Conservation (phyloP, 2,329 filamentous ascomycete genomes). For the Periconia digitata region DNA sequence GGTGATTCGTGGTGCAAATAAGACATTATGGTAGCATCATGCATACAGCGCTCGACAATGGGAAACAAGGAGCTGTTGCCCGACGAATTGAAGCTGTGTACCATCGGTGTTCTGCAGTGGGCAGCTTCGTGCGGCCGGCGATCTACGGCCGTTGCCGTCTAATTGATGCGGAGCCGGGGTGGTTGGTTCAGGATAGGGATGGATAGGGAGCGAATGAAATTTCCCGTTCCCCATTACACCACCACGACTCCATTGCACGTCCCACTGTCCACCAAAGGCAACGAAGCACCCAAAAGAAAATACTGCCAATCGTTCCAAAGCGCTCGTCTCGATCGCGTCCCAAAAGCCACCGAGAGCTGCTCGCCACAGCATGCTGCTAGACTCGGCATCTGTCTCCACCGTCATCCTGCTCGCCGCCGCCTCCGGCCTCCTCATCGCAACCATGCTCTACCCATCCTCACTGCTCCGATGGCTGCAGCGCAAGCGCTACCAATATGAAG, state of each 20-base stretch:
- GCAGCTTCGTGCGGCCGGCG: too few relatives aligned
- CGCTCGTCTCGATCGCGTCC: not conserved
- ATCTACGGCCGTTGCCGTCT: not conserved
- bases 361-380: constrained; percentile 30
- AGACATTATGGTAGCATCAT: constrained; percentile 21
- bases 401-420: constrained; percentile 38
- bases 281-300: not conserved
- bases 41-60: not conserved
- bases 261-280: too few relatives aligned
- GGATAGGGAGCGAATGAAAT: not conserved
- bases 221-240: not conserved
- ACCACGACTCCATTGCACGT: too few relatives aligned
- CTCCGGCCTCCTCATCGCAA: constrained; percentile 45
- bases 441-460: constrained; percentile 52
- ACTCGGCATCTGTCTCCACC: constrained; percentile 40
- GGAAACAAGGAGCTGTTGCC: too few relatives aligned
- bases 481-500: constrained; percentile 98
- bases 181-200: too few relatives aligned
- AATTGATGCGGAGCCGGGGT: not conserved
- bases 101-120: not conserved
- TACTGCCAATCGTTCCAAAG: too few relatives aligned
- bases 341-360: not conserved
- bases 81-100: too few relatives aligned
- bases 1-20: constrained; percentile 1
- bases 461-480: constrained; percentile 84